Base-by-base conservation (phyloP, 225 moss, liverwort and hornwort genomes). In the Straminergon stramineum region DNA sequence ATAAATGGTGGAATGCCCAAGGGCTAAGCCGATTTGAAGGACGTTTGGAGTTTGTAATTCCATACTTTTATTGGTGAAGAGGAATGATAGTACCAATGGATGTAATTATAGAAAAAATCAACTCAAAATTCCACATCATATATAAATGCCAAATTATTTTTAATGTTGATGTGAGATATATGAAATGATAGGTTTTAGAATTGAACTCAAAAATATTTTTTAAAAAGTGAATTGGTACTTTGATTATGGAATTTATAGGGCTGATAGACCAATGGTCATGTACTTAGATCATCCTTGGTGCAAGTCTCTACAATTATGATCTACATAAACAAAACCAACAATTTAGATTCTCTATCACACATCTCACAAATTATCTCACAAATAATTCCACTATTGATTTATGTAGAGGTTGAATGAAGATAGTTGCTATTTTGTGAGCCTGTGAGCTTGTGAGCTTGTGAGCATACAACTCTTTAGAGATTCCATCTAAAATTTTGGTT, bases 281-380 rank as follows among this genome's bases (percentile, higher is more conserved):
- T 52, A 75, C 2, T 32, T 31, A 75, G 20, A 75, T 6, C 32
- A 12, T 51, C 4, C 1, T 15, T 0, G 0, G 5, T 75, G 32
- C 13, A 51, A 51, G 2, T 75, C 20, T 20, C 32, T 51, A 13
- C 13, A 20, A 45, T 74, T 17, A 30, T 74, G 6, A 30, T 45
- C 6, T 74, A 45, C 4, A 4, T 7, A 45, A 45, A 74, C 3
- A 4, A 68, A 74, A 10, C 12, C 17, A 43, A 74, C 2, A 45
- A 51, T 51, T 31, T 18, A 31, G 19, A 5, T 73, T 43, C 7
- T 20, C 19, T 32, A 32, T 20, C 7, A 20, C 51, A 32, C 7
- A 51, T 31, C 1, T 20, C 0, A 20, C 0, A 6, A 2, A 32
- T 32, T 12, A 32, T 32, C 4, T 51, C 2, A 13, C 7, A 11